Evolutionary conservation across 1,284 basidiomycete genomes (phyloP).

Genomic region (Trichosporon sp.): DNA sequence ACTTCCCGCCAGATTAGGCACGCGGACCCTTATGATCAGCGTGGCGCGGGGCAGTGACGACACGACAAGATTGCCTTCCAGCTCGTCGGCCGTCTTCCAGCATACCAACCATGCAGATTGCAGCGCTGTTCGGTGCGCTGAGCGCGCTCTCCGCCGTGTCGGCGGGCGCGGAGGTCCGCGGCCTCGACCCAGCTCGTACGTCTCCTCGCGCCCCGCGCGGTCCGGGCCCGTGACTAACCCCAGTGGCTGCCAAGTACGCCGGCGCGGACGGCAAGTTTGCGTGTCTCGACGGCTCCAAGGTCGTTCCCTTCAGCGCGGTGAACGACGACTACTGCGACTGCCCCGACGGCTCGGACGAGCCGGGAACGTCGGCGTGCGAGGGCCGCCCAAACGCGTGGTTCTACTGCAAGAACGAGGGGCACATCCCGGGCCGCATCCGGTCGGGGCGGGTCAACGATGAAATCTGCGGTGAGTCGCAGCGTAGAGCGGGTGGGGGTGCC

Average conservation of each 20-base stretch:
- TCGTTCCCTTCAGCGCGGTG: slow-evolving; percentile 63
- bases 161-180: slow-evolving; percentile 8
- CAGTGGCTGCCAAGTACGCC: slow-evolving; percentile 19
- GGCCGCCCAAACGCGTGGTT: slow-evolving; percentile 58
- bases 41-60: neutral
- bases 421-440: slow-evolving; percentile 73
- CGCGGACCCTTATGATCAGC: neutral
- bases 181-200: slow-evolving; percentile 21
- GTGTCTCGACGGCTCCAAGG: slow-evolving; percentile 42
- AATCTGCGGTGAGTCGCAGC: slow-evolving; percentile 69
- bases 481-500: too few species aligned
- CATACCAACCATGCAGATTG: slow-evolving; percentile 1
- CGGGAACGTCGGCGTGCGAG: slow-evolving; percentile 83
- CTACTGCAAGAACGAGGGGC: slow-evolving; percentile 84
- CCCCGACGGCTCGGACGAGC: slow-evolving; percentile 86
- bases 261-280: slow-evolving; percentile 23
- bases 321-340: slow-evolving; percentile 98
- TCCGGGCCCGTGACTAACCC: slow-evolving; percentile 1
- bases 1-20: neutral
- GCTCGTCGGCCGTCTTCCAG: neutral
- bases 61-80: neutral
- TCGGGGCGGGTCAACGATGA: slow-evolving; percentile 90
- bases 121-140: slow-evolving; percentile 14
- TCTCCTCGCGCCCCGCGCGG: neutral
- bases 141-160: slow-evolving; percentile 8